These are phyloP conservation scores for Cladosporium sp. DNA, from an alignment of 2,329 filamentous ascomycete genomes.

Conservation along the genomic window DNA sequence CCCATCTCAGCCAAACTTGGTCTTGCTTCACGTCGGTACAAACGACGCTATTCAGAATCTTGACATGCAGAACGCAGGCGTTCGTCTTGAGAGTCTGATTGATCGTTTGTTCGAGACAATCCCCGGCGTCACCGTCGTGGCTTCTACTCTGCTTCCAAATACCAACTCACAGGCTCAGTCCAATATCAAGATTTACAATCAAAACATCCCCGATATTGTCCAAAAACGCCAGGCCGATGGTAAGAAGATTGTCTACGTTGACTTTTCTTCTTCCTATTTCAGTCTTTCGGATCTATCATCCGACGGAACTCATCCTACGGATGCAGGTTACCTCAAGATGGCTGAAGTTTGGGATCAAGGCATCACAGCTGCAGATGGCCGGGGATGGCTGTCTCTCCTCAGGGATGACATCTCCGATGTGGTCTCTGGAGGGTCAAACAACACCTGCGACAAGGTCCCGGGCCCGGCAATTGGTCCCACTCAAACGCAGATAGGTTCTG, in stretches of 20 bases:
- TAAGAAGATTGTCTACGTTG: slow-evolving; percentile 17
- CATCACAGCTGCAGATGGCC: slow-evolving; percentile 1
- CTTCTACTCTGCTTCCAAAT: slow-evolving; percentile 19
- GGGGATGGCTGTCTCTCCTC: slow-evolving; percentile 12
- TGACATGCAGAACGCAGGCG: slow-evolving; percentile 7
- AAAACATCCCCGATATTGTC: slow-evolving; percentile 12
- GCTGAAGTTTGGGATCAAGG: slow-evolving; percentile 21
- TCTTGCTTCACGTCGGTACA: slow-evolving; percentile 22
- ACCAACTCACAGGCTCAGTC: slow-evolving; percentile 4
- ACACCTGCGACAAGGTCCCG: slow-evolving; percentile 6
- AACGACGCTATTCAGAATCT: slow-evolving; percentile 14
- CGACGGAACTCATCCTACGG: slow-evolving; percentile 17
- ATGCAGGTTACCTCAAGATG: slow-evolving; percentile 23
- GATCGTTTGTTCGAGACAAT: slow-evolving; percentile 17
- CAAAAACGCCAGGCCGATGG: background rate
- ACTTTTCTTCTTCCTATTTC: slow-evolving; percentile 19
- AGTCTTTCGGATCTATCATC: slow-evolving; percentile 4
- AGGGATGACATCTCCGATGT: background rate
- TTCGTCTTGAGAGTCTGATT: slow-evolving; percentile 18
- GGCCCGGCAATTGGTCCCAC: background rate
- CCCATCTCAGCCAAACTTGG: slow-evolving; percentile 18
- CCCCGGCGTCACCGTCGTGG: slow-evolving; percentile 19
- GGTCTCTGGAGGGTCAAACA: background rate
- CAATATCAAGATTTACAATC: slow-evolving; percentile 18
- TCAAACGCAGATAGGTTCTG: too few species aligned